Conservation (phyloP, 73 alveolate genomes). For the Paraurostyla sp. region DNA sequence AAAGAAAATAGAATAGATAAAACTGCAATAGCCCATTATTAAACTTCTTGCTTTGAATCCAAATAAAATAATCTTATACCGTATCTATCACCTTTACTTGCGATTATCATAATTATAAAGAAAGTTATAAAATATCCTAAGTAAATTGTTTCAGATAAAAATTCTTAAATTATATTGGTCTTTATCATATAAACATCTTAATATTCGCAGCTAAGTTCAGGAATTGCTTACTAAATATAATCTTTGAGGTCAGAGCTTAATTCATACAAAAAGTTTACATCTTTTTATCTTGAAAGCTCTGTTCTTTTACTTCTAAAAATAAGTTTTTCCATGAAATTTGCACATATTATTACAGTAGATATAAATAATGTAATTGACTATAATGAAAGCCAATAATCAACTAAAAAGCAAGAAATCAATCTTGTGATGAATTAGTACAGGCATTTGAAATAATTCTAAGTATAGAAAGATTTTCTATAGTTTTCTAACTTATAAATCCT, state of each 20-base stretch:
- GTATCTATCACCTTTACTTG: background rate
- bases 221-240: background rate
- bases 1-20: conserved; percentile 24
- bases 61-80: background rate
- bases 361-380: conserved; percentile 16
- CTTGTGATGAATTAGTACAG: background rate
- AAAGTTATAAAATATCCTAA: background rate
- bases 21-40: conserved; percentile 56
- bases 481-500: background rate
- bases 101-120: background rate
- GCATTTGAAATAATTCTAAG: background rate
- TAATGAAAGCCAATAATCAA: conserved; percentile 11
- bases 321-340: conserved; percentile 17
- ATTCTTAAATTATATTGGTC: background rate
- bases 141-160: background rate
- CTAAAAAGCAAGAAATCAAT: background rate
- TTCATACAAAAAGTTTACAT: background rate
- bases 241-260: background rate
- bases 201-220: background rate
- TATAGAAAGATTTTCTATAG: background rate
- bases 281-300: background rate
- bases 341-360: background rate
- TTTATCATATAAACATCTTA: background rate
- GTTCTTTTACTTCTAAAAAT: background rate
- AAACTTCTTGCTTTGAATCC: background rate